Evolutionary conservation across 2,329 filamentous ascomycete genomes (phyloP).

Genomic region (Colletotrichum tanaceti): DNA sequence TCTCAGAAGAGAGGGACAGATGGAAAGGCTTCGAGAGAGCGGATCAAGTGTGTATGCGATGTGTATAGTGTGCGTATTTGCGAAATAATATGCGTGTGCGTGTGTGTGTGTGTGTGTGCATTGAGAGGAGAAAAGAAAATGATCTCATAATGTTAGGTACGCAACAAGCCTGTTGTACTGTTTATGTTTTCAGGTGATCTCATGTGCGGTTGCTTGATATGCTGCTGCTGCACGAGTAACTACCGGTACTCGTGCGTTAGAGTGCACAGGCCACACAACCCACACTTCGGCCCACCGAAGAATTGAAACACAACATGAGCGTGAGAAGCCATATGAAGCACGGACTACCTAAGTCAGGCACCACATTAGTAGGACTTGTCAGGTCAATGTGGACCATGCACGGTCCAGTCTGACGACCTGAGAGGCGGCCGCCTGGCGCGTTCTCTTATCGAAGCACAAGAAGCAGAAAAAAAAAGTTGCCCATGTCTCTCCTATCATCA

Average conservation of each 20-base stretch:
- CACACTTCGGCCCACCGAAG: too few species aligned
- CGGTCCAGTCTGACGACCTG: conserved; percentile 26
- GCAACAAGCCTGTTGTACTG: background rate
- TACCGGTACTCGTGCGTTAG: too few species aligned
- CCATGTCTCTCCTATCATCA: conserved; percentile 18
- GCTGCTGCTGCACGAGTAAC: background rate
- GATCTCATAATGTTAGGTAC: conserved; percentile 1
- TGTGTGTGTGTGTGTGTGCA: conserved; percentile 2
- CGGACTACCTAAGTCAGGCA: background rate
- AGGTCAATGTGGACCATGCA: conserved; percentile 11
- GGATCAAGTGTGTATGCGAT: conserved; percentile 9
- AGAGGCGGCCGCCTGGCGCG: conserved; percentile 27
- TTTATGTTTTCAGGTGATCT: background rate
- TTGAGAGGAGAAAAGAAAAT: conserved; percentile 7
- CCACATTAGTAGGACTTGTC: too few species aligned
- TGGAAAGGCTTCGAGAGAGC: conserved; percentile 5
- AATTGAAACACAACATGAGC: too few species aligned
- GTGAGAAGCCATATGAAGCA: background rate
- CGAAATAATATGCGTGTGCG: conserved; percentile 1
- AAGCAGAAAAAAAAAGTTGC: conserved; percentile 37
- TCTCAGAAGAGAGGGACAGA: background rate
- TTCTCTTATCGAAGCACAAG: conserved; percentile 17
- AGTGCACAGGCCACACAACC: too few species aligned
- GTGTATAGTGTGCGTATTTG: conserved; percentile 8
- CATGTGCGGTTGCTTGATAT: background rate